These are phyloP conservation scores for Achlya hypogyna DNA, from an alignment of 352 stramenopile species.

Conservation along the genomic window DNA sequence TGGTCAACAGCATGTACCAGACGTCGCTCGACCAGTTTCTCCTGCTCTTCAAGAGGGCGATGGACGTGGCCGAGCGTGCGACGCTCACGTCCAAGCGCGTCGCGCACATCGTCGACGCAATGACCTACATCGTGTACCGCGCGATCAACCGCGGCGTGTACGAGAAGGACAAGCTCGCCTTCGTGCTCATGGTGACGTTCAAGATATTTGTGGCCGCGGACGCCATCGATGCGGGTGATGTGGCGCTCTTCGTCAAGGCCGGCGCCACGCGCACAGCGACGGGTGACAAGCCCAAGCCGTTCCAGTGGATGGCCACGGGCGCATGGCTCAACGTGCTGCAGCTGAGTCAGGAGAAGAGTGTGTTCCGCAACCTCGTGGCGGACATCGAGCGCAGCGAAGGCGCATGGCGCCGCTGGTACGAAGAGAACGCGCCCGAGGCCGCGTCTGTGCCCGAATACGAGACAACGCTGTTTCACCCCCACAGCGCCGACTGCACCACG, in stretches of 20 bases:
- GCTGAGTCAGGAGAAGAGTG: slow-evolving; percentile 49
- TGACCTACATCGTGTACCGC: slow-evolving; percentile 74
- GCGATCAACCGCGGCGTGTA: slow-evolving; percentile 73
- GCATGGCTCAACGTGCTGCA: slow-evolving; percentile 66
- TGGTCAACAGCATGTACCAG: slow-evolving; percentile 89
- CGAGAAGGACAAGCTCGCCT: slow-evolving; percentile 63
- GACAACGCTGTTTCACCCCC: slow-evolving; percentile 46
- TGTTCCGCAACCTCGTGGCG: slow-evolving; percentile 49
- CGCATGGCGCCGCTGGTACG: slow-evolving; percentile 65
- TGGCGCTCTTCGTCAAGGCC: slow-evolving; percentile 65
- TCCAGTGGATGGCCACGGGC: slow-evolving; percentile 51
- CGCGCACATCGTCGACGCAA: slow-evolving; percentile 75
- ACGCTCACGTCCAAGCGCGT: slow-evolving; percentile 78
- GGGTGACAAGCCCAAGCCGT: slow-evolving; percentile 61
- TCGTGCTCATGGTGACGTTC: slow-evolving; percentile 53
- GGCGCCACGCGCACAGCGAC: slow-evolving; percentile 45
- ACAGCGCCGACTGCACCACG: slow-evolving; percentile 48
- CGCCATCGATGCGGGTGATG: slow-evolving; percentile 38
- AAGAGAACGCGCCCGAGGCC: slow-evolving; percentile 69
- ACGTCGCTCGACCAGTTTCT: slow-evolving; percentile 86
- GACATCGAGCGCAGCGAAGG: slow-evolving; percentile 64
- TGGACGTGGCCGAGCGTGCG: slow-evolving; percentile 76
- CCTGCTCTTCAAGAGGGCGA: slow-evolving; percentile 70
- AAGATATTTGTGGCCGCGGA: slow-evolving; percentile 71
- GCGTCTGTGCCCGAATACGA: slow-evolving; percentile 60